A percentile compares a stretch with the other conserved stretches of the same genome.
Evolutionary conservation across 2,329 filamentous ascomycete genomes (phyloP).

Genomic region (Coniochaeta ligniaria): DNA sequence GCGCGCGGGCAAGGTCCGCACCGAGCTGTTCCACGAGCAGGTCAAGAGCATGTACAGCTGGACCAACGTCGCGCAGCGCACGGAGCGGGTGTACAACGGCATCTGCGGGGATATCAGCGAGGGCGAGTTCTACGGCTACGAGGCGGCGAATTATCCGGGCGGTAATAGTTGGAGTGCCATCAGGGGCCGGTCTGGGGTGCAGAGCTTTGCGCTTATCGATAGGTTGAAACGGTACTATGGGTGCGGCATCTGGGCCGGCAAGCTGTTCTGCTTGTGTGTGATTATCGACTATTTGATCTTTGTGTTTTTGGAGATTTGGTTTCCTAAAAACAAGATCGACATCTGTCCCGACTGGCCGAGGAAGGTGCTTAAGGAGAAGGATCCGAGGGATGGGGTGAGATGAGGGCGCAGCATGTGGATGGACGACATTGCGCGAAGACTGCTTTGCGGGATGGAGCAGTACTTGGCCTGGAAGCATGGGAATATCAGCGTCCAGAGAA

Average conservation of each 20-base stretch:
- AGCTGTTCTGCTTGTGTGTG: constrained; percentile 91
- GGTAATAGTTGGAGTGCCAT: constrained; percentile 61
- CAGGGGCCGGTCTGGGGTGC: constrained; percentile 60
- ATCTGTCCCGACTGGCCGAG: constrained; percentile 87
- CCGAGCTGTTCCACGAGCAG: constrained; percentile 92
- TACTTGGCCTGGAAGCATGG: background rate
- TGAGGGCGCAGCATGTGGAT: background rate
- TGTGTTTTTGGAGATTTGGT: constrained; percentile 79
- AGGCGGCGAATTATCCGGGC: constrained; percentile 50
- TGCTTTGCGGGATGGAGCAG: background rate
- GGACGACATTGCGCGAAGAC: background rate
- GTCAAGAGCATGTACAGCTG: constrained; percentile 99
- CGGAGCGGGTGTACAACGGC: constrained; percentile 90
- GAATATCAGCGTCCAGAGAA: background rate
- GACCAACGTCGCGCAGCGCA: constrained; percentile 90
- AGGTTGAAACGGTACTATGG: constrained; percentile 94
- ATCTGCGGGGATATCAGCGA: constrained; percentile 82
- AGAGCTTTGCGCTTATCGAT: constrained; percentile 90
- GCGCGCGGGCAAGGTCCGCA: constrained; percentile 78
- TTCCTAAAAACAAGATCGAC: constrained; percentile 79
- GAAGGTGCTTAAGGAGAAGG: constrained; percentile 42
- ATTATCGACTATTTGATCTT: constrained; percentile 92
- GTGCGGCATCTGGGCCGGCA: constrained; percentile 96
- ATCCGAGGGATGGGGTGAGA: constrained; percentile 16
- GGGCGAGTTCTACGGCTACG: constrained; percentile 81